Evolutionary conservation across 441 rosid species (phyloP).

Genomic region (Erodium chrysanthum): DNA sequence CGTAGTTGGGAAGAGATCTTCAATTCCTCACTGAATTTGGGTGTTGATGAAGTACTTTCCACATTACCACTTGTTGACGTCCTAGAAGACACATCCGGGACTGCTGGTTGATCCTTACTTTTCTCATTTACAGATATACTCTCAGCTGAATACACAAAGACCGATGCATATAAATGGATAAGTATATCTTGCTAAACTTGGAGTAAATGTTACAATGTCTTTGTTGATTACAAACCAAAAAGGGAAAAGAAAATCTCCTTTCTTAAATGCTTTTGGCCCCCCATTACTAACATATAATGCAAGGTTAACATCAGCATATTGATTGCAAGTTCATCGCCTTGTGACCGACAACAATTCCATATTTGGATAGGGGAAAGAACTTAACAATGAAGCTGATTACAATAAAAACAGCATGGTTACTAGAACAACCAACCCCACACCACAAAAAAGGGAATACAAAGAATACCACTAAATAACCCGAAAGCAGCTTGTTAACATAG

Average conservation of each 20-base stretch:
- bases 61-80: conserved; percentile 32
- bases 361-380: background rate
- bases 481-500: background rate
- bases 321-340: background rate
- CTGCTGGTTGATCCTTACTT: conserved; percentile 37
- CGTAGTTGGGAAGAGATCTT: conserved; percentile 39
- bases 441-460: background rate
- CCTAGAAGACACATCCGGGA: conserved; percentile 31
- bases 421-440: background rate
- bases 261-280: background rate
- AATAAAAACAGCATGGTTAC: background rate
- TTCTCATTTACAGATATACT: conserved; percentile 41
- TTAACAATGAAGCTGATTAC: background rate
- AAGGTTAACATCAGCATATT: too few relatives aligned
- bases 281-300: background rate
- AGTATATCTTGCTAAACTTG: background rate
- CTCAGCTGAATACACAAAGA: conserved; percentile 33
- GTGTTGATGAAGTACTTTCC: conserved; percentile 38
- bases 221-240: background rate
- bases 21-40: conserved; percentile 38
- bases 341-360: background rate
- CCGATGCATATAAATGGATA: conserved; percentile 10
- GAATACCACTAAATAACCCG: background rate
- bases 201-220: background rate
- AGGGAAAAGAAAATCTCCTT: background rate